A percentile compares a stretch with the other conserved stretches of the same genome.
phyloP scores from a whole-genome alignment of 495 filamentous ascomycete species.

The Xylaria venustula region DNA sequence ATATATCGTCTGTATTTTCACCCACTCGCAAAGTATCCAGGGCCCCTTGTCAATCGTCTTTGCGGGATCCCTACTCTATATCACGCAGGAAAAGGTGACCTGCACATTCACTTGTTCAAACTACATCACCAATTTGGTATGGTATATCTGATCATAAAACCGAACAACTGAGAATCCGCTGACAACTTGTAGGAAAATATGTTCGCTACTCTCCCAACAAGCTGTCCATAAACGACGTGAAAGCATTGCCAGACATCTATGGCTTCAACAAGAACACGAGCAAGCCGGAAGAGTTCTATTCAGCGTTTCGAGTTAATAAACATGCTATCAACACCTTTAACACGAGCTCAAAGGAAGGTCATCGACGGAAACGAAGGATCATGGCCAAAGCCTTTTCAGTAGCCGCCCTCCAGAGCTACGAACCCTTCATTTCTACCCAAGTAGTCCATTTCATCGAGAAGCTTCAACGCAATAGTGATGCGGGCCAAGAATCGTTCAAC shows the following conservation, averaged over 20 bases:
- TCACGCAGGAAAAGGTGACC: neutral
- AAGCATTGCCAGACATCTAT: neutral
- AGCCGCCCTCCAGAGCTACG: neutral
- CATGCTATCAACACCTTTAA: neutral
- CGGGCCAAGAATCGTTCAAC: neutral
- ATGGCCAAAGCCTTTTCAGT: neutral
- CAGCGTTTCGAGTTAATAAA: neutral
- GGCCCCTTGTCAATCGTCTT: slow-evolving; percentile 5
- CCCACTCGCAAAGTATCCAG: slow-evolving; percentile 13
- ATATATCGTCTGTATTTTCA: neutral
- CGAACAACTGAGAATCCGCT: too few relatives aligned
- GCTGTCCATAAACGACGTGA: neutral
- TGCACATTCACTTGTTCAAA: slow-evolving; percentile 12
- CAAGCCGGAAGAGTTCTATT: neutral
- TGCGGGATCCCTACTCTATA: slow-evolving; percentile 11
- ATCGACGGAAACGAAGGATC: neutral
- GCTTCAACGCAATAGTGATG: neutral
- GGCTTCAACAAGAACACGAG: neutral
- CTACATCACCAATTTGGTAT: slow-evolving; percentile 17
- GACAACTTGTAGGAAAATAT: neutral
- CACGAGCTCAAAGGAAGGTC: neutral
- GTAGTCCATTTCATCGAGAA: neutral
- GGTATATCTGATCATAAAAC: neutral
- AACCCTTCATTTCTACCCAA: neutral
- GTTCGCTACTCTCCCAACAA: neutral